Evolutionary conservation across 2,329 filamentous ascomycete genomes (phyloP), one percentile per base, ranked within the genome.

Genomic region (Penicillium brasilianum): DNA sequence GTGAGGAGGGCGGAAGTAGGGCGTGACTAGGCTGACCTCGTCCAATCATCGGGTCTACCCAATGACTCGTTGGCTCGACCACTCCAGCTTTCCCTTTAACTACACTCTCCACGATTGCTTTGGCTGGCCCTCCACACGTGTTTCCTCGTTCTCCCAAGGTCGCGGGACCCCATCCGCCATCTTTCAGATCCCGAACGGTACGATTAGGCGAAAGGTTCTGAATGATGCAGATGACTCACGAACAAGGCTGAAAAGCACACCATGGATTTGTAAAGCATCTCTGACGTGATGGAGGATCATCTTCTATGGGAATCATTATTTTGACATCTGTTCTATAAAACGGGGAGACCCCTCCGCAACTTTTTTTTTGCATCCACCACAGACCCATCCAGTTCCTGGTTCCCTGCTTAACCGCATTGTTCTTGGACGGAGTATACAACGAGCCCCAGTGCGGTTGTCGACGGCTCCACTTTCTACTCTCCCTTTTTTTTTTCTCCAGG

Each of bases 381-480:
- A 44, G 52, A 55, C 52, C 36, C 36, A 55, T 39, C 50, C 9
- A 25, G 18, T 20, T 54, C 10, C 36, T 30, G 8, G 8, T 37
- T 41, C n/a, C 51, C 51, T 54, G 37, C 51, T 11, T 44, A 30
- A 54, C 34, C 34, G 51, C 50, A 53, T 28, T 43, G 22, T 20
- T 28, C 36, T 41, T 28, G 2, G 36, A 39, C 50, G 50, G 50
- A 41, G 50, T 43, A 30, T 43, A 30, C 36, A 34, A 32, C 32
- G 8, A 55, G 53, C 39, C 43, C 56, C 59, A 59, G 55, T 54
- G 66, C 67, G 67, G 65, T 69, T 69, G 65, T 69, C 55, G 37
- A 66, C 66, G 67, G 64, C 67, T 67, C 67, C 67, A 69, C 67
- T 67, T 54, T 64, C 51, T 65, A 65, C 58, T 53, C n/a, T n/a